These are phyloP conservation scores for Mucor circinelloides DNA, from an alignment of 371 early-diverging fungal genomes.

Conservation along the genomic window DNA sequence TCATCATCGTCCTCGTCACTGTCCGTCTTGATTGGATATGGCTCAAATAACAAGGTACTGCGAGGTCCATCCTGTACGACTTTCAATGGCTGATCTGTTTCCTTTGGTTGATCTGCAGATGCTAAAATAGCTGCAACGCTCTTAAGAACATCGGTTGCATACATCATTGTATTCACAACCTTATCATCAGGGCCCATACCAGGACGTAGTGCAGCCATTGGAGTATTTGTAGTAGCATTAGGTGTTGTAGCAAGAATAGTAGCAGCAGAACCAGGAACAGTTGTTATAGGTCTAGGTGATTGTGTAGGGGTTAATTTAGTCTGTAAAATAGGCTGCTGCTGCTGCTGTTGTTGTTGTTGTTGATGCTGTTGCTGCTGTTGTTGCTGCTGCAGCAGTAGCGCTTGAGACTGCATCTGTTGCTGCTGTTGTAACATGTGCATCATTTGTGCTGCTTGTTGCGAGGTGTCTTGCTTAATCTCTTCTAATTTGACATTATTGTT, in stretches of 20 bases:
- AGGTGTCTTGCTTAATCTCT: slow-evolving; percentile 4
- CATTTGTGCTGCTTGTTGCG: slow-evolving; percentile 25
- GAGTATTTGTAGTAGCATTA: background rate
- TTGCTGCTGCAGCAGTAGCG: slow-evolving; percentile 12
- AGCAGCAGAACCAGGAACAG: background rate
- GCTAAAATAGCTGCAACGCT: slow-evolving; percentile 33
- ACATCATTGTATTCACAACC: slow-evolving; percentile 32
- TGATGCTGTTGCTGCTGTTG: slow-evolving; percentile 10
- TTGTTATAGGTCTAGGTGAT: background rate
- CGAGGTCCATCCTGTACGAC: background rate
- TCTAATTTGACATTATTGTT: background rate
- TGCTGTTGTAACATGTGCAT: slow-evolving; percentile 32
- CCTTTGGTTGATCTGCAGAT: slow-evolving; percentile 7
- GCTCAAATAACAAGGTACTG: slow-evolving; percentile 16
- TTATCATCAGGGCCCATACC: slow-evolving; percentile 42
- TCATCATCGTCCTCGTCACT: background rate
- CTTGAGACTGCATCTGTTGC: slow-evolving; percentile 34
- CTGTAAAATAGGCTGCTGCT: slow-evolving; percentile 8
- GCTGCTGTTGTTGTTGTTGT: slow-evolving; percentile 9
- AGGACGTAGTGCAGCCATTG: slow-evolving; percentile 20
- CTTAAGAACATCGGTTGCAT: slow-evolving; percentile 40
- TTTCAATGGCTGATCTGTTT: background rate
- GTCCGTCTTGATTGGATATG: slow-evolving; percentile 3
- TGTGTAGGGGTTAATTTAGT: background rate
- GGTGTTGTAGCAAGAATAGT: background rate